Evolutionary conservation across 331 rosid genomes (phyloP).

Genomic region (Malus hybrid): DNA sequence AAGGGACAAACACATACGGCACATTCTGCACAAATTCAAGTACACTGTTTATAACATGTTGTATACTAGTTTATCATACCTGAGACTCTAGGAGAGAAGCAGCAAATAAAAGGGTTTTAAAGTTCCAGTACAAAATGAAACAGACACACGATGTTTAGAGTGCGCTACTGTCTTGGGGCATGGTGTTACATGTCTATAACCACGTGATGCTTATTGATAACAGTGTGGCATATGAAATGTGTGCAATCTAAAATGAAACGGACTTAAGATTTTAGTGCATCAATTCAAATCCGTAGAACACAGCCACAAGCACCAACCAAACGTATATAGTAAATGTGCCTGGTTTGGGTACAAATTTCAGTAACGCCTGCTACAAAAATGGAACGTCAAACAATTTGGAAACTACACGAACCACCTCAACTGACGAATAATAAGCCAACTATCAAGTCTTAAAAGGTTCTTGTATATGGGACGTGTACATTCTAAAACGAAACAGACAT

Average conservation of each 20-base stretch:
- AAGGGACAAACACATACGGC: slow-evolving; percentile 75
- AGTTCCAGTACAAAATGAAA: neutral
- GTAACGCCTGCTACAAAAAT: neutral
- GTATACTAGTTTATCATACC: too few relatives aligned
- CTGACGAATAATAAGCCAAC: neutral
- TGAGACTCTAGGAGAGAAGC: too few relatives aligned
- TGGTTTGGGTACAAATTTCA: neutral
- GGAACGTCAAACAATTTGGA: neutral
- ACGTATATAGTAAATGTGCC: neutral
- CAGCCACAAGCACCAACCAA: neutral
- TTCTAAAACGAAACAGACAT: neutral
- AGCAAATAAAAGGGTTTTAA: too few relatives aligned
- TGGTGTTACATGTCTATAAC: neutral
- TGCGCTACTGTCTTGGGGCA: neutral
- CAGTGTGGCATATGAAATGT: neutral
- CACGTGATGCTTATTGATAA: neutral
- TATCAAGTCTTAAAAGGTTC: neutral
- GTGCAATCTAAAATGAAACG: neutral
- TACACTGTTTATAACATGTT: neutral
- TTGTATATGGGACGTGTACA: neutral
- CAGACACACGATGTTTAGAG: neutral
- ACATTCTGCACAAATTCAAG: slow-evolving; percentile 50
- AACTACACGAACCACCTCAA: neutral
- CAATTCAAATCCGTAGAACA: neutral
- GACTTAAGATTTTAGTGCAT: neutral